Conservation (phyloP, 208 protist genomes). For the Balamuthia mandrillaris region DNA sequence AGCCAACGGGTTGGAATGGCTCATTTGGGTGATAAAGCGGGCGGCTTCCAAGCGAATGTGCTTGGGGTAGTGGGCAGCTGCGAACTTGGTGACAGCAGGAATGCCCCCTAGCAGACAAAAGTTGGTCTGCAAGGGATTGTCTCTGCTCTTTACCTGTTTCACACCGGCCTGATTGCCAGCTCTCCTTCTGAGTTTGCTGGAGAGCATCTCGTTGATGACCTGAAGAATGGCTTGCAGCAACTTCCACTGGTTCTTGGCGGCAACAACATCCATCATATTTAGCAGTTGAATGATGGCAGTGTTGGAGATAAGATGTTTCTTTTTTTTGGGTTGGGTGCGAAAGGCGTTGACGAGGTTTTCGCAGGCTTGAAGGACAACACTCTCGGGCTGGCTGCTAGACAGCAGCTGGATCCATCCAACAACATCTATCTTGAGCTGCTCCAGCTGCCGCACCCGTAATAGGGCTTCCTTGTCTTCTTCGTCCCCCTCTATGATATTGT, state of each 20-base stretch:
- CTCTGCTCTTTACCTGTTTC: conserved; percentile 41
- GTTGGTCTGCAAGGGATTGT: conserved; percentile 69
- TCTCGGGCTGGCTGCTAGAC: neutral
- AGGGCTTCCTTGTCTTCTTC: conserved; percentile 32
- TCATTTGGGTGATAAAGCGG: conserved; percentile 58
- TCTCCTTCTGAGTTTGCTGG: neutral
- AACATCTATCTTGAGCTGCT: conserved; percentile 10
- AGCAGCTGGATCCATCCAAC: neutral
- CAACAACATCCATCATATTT: conserved; percentile 19
- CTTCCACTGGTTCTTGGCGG: neutral
- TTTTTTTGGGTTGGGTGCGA: conserved; percentile 27
- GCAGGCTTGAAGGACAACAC: conserved; percentile 1
- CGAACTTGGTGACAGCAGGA: conserved; percentile 67
- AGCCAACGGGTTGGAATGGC: conserved; percentile 46
- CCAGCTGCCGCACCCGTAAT: conserved; percentile 30
- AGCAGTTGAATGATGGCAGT: conserved; percentile 34
- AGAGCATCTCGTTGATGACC: conserved; percentile 26
- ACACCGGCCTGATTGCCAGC: too few relatives aligned
- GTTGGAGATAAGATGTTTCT: conserved; percentile 58
- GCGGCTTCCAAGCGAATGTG: conserved; percentile 61
- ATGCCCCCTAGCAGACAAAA: conserved; percentile 73
- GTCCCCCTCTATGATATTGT: neutral
- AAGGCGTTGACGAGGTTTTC: conserved; percentile 28
- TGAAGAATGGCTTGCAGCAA: conserved; percentile 17
- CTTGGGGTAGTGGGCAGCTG: conserved; percentile 36